phyloP scores from a whole-genome alignment of 768 basidiomycete species.

The Termitomyces bulborhizus region DNA sequence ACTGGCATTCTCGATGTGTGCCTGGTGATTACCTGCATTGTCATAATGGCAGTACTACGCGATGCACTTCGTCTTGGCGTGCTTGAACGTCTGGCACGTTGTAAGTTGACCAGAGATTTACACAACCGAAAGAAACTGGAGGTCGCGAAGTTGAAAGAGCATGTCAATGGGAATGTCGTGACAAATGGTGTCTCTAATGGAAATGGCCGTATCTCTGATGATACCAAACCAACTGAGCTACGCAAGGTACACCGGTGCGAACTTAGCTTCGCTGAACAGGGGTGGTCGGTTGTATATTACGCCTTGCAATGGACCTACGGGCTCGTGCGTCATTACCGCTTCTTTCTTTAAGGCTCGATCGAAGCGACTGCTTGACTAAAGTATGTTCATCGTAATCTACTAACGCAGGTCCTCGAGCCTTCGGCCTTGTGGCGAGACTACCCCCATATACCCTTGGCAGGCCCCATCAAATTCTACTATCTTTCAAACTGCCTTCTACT shows the following conservation, averaged over 20 bases:
- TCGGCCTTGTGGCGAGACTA: constrained; percentile 70
- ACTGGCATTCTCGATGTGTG: constrained; percentile 74
- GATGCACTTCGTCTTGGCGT: constrained; percentile 69
- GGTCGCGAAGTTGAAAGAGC: constrained; percentile 17
- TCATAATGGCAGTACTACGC: constrained; percentile 78
- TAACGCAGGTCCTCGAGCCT: constrained; percentile 59
- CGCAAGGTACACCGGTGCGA: constrained; percentile 65
- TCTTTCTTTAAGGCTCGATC: constrained; percentile 1
- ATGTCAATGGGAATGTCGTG: constrained; percentile 18
- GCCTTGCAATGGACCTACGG: constrained; percentile 71
- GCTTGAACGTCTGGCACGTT: constrained; percentile 76
- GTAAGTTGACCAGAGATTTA: constrained; percentile 61
- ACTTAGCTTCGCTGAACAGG: constrained; percentile 90
- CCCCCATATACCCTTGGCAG: constrained; percentile 78
- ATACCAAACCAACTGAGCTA: constrained; percentile 31
- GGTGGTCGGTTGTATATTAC: constrained; percentile 85
- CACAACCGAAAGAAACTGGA: constrained; percentile 18
- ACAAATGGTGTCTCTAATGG: constrained; percentile 28
- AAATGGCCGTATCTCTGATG: constrained; percentile 16
- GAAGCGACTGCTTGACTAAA: constrained; percentile 23
- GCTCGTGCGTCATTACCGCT: constrained; percentile 50
- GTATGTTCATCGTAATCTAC: constrained; percentile 77
- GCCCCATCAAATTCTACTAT: constrained; percentile 85
- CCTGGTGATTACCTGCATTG: constrained; percentile 72
- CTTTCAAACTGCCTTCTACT: constrained; percentile 83